Evolutionary conservation across 306 rosid species (phyloP).

Genomic region (Erythrophleum fordii): DNA sequence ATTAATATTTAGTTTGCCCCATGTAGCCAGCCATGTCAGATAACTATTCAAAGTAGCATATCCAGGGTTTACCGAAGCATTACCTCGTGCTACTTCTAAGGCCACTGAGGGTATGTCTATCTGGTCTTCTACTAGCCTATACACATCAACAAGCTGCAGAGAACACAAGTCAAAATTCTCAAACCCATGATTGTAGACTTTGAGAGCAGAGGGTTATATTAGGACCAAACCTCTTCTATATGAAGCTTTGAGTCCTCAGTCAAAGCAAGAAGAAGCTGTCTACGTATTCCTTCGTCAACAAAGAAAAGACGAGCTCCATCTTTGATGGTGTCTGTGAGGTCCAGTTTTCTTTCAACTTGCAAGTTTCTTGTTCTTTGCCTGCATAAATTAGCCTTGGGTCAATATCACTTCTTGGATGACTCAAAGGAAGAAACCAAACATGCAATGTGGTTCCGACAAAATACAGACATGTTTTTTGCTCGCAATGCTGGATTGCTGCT

Average conservation of each 20-base stretch:
- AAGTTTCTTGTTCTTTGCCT: constrained; percentile 62
- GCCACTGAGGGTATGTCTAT: constrained; percentile 86
- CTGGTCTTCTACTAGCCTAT: constrained; percentile 88
- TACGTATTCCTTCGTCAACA: constrained; percentile 85
- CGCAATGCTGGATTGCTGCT: constrained; percentile 91
- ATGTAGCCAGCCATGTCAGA: constrained; percentile 2
- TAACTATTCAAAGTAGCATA: constrained; percentile 21
- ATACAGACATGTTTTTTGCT: constrained; percentile 67
- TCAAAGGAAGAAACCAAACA: constrained; percentile 33
- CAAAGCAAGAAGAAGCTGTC: constrained; percentile 94
- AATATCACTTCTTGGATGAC: constrained; percentile 37
- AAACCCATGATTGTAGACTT: constrained; percentile 8
- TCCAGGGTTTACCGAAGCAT: constrained; percentile 19
- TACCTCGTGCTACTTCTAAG: constrained; percentile 89
- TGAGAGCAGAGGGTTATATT: constrained; percentile 11
- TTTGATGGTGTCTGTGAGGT: constrained; percentile 94
- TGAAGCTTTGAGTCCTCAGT: constrained; percentile 98
- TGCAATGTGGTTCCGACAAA: constrained; percentile 25
- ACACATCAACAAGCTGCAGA: constrained; percentile 90
- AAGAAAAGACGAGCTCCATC: constrained; percentile 96
- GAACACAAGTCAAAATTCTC: constrained; percentile 42
- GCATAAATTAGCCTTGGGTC: constrained; percentile 32
- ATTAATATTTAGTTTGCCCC: constrained; percentile 23
- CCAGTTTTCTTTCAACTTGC: constrained; percentile 69
- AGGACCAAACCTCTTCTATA: constrained; percentile 77